These are phyloP conservation scores for Furcasterigmium sp. DNA, from an alignment of 2,329 filamentous ascomycete species.

Conservation along the genomic window DNA sequence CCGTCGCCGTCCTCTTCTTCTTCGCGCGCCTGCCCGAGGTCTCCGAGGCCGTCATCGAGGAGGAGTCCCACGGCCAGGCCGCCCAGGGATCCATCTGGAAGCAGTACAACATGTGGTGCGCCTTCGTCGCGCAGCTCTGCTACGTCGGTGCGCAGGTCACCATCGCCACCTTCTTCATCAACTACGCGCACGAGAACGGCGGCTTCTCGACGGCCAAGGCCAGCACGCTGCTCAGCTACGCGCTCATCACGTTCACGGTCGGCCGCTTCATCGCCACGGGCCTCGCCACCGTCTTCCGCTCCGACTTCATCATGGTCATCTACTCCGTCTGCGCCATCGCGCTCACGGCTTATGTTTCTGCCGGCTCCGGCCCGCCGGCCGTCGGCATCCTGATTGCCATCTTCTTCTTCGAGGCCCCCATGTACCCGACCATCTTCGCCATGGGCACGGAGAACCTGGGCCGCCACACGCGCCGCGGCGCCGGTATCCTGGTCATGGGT, in stretches of 20 bases:
- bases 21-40: conserved; percentile 66
- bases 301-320: conserved; percentile 10
- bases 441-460: conserved; percentile 56
- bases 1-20: conserved; percentile 62
- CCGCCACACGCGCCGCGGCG: conserved; percentile 71
- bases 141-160: conserved; percentile 70
- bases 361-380: conserved; percentile 41
- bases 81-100: conserved; percentile 60
- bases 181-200: conserved; percentile 55
- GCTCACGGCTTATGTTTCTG: conserved; percentile 6
- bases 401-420: conserved; percentile 52
- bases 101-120: conserved; percentile 74
- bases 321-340: conserved; percentile 42
- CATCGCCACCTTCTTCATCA: conserved; percentile 67
- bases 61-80: conserved; percentile 36
- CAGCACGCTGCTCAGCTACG: conserved; percentile 17
- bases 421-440: conserved; percentile 56
- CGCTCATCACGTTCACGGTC: conserved; percentile 38
- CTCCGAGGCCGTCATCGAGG: conserved; percentile 37
- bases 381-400: conserved; percentile 50
- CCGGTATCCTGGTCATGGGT: conserved; percentile 53
- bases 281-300: conserved; percentile 44
- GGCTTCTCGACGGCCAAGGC: conserved; percentile 30
- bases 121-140: conserved; percentile 70
- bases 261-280: conserved; percentile 50